phyloP scores from a whole-genome alignment of 2,329 filamentous ascomycete genomes.

The Neofusicoccum laricinum region DNA sequence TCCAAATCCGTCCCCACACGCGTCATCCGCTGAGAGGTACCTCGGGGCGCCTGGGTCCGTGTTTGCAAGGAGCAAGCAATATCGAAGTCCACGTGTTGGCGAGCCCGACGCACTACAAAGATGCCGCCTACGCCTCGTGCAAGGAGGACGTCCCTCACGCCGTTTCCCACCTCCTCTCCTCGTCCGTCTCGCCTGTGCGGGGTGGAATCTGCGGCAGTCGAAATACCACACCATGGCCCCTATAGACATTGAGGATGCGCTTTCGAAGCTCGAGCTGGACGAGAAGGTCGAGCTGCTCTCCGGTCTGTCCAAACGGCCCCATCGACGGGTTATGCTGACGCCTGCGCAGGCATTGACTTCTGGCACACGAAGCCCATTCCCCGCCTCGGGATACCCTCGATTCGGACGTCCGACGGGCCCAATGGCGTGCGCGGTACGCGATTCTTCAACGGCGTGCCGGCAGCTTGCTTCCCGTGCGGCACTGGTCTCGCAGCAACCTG shows the following conservation, averaged over 20 bases:
- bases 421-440: conserved; percentile 63
- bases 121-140: not conserved
- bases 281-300: conserved; percentile 19
- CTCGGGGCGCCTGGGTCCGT: not conserved
- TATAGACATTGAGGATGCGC: conserved; percentile 6
- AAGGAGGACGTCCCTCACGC: not conserved
- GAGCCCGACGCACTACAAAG: not conserved
- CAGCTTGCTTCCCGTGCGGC: conserved; percentile 73
- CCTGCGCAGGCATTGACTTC: conserved; percentile 54
- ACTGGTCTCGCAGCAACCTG: conserved; percentile 71
- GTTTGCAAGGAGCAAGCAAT: not conserved
- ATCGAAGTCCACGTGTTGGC: not conserved
- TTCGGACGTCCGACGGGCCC: conserved; percentile 65
- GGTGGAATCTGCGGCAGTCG: not conserved
- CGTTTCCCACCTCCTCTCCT: not conserved
- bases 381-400: conserved; percentile 58
- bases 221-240: not conserved
- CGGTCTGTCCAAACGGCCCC: not conserved
- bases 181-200: not conserved
- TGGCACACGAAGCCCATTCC: conserved; percentile 65
- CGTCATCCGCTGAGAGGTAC: not conserved
- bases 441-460: conserved; percentile 62
- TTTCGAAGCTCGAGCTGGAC: conserved; percentile 14
- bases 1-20: not conserved
- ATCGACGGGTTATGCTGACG: not conserved